Conservation (phyloP, 257 asterid genomes). For the Solanum paucissectum region DNA sequence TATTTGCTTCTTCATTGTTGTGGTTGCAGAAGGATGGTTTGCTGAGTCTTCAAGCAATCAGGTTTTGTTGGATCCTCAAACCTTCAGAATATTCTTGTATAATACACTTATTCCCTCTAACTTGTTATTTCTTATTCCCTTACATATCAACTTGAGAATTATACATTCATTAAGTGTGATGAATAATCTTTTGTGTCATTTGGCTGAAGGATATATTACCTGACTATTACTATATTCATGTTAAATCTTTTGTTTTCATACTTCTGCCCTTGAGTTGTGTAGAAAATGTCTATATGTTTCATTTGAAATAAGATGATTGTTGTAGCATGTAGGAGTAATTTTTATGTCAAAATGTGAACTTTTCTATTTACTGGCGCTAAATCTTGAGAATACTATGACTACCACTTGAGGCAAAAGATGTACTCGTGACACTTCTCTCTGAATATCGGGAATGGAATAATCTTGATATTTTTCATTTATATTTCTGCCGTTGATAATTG, state of each 20-base stretch:
- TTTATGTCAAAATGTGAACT: background rate
- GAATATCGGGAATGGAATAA: background rate
- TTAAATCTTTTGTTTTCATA: background rate
- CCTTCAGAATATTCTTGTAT: background rate
- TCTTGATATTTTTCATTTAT: too few species aligned
- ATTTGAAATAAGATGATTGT: background rate
- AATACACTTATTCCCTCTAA: background rate
- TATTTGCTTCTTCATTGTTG: background rate
- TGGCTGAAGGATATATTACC: background rate
- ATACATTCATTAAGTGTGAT: background rate
- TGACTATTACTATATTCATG: background rate
- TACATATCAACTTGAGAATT: background rate
- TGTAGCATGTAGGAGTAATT: background rate
- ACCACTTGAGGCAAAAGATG: background rate
- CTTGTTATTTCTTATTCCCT: background rate
- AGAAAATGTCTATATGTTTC: background rate
- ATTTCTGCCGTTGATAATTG: background rate
- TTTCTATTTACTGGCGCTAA: too few species aligned
- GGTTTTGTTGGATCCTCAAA: slow-evolving; percentile 20
- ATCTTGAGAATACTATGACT: background rate
- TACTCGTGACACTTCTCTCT: background rate
- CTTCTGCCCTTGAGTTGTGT: background rate
- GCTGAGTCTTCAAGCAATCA: slow-evolving; percentile 56
- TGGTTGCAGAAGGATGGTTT: slow-evolving; percentile 75
- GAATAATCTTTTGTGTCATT: background rate